These are phyloP conservation scores for Penicillium pancosmium DNA, from an alignment of 495 filamentous ascomycete genomes.

Conservation along the genomic window DNA sequence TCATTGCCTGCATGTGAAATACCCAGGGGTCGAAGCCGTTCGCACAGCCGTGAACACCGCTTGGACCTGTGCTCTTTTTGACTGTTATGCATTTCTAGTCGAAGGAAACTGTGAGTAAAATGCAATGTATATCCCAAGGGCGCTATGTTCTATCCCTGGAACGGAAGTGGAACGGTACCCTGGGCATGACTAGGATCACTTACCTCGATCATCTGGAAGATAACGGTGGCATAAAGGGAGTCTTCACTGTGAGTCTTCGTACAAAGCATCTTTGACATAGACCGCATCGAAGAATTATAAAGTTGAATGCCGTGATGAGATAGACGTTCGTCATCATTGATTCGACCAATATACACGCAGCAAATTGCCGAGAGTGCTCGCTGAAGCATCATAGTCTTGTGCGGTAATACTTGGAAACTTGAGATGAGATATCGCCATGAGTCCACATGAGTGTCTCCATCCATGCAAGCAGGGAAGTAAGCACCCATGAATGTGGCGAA, in stretches of 20 bases:
- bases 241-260: background rate
- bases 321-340: background rate
- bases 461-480: background rate
- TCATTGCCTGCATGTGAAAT: background rate
- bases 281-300: constrained; percentile 1
- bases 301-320: constrained; percentile 4
- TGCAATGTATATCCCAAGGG: background rate
- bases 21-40: constrained; percentile 2
- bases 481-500: background rate
- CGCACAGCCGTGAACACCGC: background rate
- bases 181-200: background rate
- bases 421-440: background rate
- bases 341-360: background rate
- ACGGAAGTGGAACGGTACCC: background rate
- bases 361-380: background rate
- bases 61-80: background rate
- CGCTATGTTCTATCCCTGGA: background rate
- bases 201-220: constrained; percentile 2
- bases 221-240: background rate
- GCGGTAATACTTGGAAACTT: background rate
- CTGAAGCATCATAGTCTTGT: background rate
- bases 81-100: background rate
- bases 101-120: background rate
- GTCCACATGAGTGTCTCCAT: background rate
- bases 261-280: constrained; percentile 3